These are phyloP conservation scores for Pyrenophora graminea DNA, from an alignment of 2,329 filamentous ascomycete species.

Conservation along the genomic window DNA sequence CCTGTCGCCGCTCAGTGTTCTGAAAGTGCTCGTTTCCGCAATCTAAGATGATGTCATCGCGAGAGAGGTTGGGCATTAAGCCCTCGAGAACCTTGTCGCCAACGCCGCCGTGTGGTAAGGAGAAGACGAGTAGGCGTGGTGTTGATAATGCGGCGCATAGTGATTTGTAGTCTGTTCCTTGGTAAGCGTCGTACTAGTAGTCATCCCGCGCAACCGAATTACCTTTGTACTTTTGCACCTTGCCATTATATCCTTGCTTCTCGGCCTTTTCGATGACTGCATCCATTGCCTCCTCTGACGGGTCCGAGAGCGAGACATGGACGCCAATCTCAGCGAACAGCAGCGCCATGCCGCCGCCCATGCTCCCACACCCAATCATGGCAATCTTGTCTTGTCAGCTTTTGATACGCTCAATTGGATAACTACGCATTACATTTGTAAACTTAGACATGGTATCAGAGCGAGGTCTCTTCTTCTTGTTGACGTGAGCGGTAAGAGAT, in stretches of 20 bases:
- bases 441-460: conserved; percentile 28
- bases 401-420: not conserved
- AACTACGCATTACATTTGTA: conserved; percentile 24
- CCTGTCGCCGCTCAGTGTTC: conserved; percentile 66
- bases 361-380: conserved; percentile 63
- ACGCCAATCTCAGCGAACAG: conserved; percentile 62
- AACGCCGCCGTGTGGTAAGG: conserved; percentile 55
- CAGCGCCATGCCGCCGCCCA: conserved; percentile 64
- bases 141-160: conserved; percentile 55
- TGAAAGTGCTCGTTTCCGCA: conserved; percentile 70
- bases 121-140: conserved; percentile 59
- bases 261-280: conserved; percentile 48
- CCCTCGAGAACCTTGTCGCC: conserved; percentile 55
- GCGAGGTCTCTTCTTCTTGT: conserved; percentile 12
- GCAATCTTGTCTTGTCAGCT: conserved; percentile 51
- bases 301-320: conserved; percentile 60
- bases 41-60: conserved; percentile 70
- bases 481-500: conserved; percentile 31
- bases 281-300: conserved; percentile 55
- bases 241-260: conserved; percentile 46
- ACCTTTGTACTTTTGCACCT: conserved; percentile 47
- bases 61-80: conserved; percentile 57
- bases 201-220: not conserved
- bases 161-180: conserved; percentile 52
- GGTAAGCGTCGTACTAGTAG: conserved; percentile 14